phyloP scores from a whole-genome alignment of 1,284 basidiomycete genomes.

The Ceratobasidium sp. region DNA sequence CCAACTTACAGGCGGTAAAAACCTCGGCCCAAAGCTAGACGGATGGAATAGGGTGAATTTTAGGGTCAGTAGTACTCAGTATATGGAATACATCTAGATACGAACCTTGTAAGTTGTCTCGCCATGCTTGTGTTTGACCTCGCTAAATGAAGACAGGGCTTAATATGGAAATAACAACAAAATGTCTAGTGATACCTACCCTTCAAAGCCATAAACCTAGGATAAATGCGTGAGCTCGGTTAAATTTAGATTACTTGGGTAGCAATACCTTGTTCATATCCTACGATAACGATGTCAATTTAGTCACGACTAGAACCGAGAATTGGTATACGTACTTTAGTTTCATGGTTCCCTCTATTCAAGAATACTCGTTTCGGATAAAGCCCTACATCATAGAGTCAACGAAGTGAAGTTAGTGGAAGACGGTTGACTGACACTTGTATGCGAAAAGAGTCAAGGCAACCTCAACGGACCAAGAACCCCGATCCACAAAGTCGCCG shows the following conservation, averaged over 20 bases:
- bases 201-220: slow-evolving; percentile 93
- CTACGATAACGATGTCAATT: slow-evolving; percentile 35
- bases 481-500: slow-evolving; percentile 97
- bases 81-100: not conserved
- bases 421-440: slow-evolving; percentile 77
- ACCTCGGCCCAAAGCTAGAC: slow-evolving; percentile 90
- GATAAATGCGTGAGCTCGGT: not conserved
- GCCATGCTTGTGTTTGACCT: slow-evolving; percentile 95
- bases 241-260: not conserved
- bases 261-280: slow-evolving; percentile 74
- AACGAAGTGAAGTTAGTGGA: slow-evolving; percentile 39
- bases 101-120: slow-evolving; percentile 88
- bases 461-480: slow-evolving; percentile 97
- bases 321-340: slow-evolving; percentile 63
- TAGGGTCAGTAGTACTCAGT: not conserved
- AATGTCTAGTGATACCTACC: slow-evolving; percentile 55
- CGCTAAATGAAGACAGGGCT: slow-evolving; percentile 55
- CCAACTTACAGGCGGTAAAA: slow-evolving; percentile 84
- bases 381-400: slow-evolving; percentile 71
- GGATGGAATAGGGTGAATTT: slow-evolving; percentile 46
- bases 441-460: slow-evolving; percentile 94
- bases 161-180: not conserved
- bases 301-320: not conserved
- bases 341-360: slow-evolving; percentile 98
- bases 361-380: slow-evolving; percentile 90